phyloP scores from a whole-genome alignment of 495 filamentous ascomycete species.

The Chaetomium cochliodes region DNA sequence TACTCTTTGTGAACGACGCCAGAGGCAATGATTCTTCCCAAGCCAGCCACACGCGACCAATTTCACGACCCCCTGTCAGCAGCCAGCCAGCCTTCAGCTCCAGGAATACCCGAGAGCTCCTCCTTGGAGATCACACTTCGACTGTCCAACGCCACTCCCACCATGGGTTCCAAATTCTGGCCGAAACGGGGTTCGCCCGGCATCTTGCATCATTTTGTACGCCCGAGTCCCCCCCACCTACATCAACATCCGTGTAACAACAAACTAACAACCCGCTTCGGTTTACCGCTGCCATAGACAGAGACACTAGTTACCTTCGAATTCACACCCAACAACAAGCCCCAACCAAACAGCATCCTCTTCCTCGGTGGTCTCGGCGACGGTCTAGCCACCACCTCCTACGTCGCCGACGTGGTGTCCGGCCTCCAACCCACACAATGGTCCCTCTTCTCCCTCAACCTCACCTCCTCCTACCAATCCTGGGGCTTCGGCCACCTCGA shows the following conservation, averaged over 20 bases:
- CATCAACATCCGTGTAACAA: neutral
- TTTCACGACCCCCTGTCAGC: neutral
- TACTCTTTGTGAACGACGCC: neutral
- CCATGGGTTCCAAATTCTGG: conserved; percentile 54
- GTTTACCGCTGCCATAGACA: conserved; percentile 34
- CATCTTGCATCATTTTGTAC: conserved; percentile 56
- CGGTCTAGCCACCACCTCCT: conserved; percentile 64
- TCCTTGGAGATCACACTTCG: conserved; percentile 6
- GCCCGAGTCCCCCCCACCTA: conserved; percentile 13
- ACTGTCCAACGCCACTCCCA: conserved; percentile 5
- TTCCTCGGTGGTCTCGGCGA: conserved; percentile 74
- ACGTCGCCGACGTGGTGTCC: conserved; percentile 53
- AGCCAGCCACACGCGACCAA: neutral
- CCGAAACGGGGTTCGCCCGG: conserved; percentile 52
- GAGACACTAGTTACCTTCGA: conserved; percentile 51
- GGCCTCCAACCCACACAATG: conserved; percentile 56
- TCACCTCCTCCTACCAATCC: conserved; percentile 62
- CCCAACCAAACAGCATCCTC: conserved; percentile 59
- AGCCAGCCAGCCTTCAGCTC: neutral
- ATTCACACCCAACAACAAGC: conserved; percentile 27
- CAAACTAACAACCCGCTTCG: neutral
- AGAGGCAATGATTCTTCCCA: neutral
- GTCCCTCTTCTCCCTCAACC: conserved; percentile 58
- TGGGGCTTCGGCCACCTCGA: conserved; percentile 66
- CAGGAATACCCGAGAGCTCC: neutral